These are phyloP conservation scores for Lodderomyces pseudojiufengensis DNA, from an alignment of 1,139 yeast genomes.

Conservation along the genomic window DNA sequence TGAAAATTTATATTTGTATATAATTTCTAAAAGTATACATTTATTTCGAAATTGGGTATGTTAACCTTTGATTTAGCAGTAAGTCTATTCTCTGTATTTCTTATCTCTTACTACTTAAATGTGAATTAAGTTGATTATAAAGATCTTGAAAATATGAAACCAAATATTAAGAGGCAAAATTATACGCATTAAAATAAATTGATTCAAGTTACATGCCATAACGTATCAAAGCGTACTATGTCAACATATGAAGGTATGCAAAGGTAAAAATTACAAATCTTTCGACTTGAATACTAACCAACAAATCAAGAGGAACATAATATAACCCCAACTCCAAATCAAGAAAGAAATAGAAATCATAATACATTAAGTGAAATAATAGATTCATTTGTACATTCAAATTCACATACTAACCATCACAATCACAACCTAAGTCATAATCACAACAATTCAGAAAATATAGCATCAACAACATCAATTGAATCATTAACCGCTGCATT, in stretches of 20 bases:
- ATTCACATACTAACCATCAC: background rate
- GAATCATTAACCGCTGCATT: slow-evolving; percentile 23
- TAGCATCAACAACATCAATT: slow-evolving; percentile 11
- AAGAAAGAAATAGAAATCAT: slow-evolving; percentile 25
- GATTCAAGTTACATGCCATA: too few relatives aligned
- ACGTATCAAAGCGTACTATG: too few relatives aligned
- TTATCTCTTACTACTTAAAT: too few relatives aligned
- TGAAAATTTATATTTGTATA: too few relatives aligned
- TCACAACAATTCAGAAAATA: background rate
- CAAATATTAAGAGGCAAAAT: background rate
- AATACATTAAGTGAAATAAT: slow-evolving; percentile 35
- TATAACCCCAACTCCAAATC: slow-evolving; percentile 7
- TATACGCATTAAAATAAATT: too few relatives aligned
- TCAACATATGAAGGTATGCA: slow-evolving; percentile 45
- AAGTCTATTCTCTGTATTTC: too few relatives aligned
- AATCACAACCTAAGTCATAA: background rate
- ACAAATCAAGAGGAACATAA: slow-evolving; percentile 16
- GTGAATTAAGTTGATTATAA: too few relatives aligned
- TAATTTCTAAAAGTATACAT: too few relatives aligned
- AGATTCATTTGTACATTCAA: slow-evolving; percentile 29
- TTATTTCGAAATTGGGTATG: too few relatives aligned
- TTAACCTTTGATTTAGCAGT: too few relatives aligned
- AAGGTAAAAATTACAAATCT: background rate
- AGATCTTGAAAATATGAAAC: background rate
- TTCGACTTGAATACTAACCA: slow-evolving; percentile 17